phyloP scores from a whole-genome alignment of 257 asterid genomes.

The Lycium barbarum region DNA sequence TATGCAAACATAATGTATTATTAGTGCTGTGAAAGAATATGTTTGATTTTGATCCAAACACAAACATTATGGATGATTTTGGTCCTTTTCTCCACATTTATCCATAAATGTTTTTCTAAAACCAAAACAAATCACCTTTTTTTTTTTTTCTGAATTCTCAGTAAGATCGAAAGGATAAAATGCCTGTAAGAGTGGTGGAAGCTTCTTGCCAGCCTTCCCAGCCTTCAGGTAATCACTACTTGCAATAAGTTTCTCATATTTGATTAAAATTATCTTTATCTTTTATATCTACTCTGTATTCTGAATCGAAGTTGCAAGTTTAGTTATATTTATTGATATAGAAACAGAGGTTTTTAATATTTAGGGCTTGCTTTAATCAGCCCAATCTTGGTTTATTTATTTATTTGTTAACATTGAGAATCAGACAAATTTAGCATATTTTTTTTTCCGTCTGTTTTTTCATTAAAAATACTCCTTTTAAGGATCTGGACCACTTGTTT shows the following conservation, averaged over 20 bases:
- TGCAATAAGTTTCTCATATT: neutral
- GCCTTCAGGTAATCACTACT: slow-evolving; percentile 34
- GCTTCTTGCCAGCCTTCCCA: slow-evolving; percentile 37
- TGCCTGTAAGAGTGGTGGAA: slow-evolving; percentile 45
- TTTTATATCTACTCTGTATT: neutral
- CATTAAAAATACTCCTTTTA: neutral
- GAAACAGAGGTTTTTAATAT: neutral
- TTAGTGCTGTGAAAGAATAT: too few species aligned
- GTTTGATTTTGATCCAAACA: too few species aligned
- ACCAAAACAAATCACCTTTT: too few species aligned
- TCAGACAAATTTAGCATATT: neutral
- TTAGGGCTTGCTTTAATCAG: neutral
- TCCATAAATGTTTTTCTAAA: too few species aligned
- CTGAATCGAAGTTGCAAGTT: neutral
- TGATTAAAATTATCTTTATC: neutral
- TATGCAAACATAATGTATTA: too few species aligned
- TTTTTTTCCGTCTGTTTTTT: neutral
- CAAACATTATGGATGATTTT: too few species aligned
- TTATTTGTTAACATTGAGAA: neutral
- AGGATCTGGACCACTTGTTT: neutral
- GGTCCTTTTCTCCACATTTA: too few species aligned
- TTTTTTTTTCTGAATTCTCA: neutral
- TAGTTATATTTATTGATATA: neutral
- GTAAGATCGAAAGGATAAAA: neutral
- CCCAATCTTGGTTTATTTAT: neutral